These are phyloP conservation scores for Hanseniaspora lindneri DNA, from an alignment of 805 yeast species.

Conservation along the genomic window DNA sequence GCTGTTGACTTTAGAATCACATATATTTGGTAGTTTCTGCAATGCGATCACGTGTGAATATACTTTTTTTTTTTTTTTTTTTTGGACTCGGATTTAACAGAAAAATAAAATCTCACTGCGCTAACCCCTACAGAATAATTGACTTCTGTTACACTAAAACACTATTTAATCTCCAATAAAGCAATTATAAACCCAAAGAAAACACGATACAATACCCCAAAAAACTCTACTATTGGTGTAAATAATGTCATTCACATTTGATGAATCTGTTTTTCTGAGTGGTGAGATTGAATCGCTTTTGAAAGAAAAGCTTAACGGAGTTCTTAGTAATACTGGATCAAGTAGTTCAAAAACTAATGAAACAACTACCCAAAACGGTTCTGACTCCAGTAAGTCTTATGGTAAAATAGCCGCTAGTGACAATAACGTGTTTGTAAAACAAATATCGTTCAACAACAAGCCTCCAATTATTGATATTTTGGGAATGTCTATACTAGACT, in stretches of 20 bases:
- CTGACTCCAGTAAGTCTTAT: background rate
- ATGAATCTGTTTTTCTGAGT: constrained; percentile 24
- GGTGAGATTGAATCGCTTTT: constrained; percentile 26
- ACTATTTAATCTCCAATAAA: too few relatives aligned
- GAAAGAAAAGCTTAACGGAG: constrained; percentile 23
- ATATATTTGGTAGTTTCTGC: too few relatives aligned
- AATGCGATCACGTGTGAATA: too few relatives aligned
- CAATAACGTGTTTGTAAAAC: constrained; percentile 15
- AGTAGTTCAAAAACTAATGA: too few relatives aligned
- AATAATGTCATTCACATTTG: constrained; percentile 27
- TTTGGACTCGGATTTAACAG: too few relatives aligned
- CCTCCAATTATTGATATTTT: constrained; percentile 19
- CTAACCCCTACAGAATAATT: too few relatives aligned
- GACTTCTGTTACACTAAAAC: too few relatives aligned
- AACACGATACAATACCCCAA: too few relatives aligned
- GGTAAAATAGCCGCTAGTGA: constrained; percentile 14
- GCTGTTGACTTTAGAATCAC: too few relatives aligned
- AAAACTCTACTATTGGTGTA: too few relatives aligned
- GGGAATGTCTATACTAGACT: constrained; percentile 27
- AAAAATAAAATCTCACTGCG: too few relatives aligned
- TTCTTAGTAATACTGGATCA: constrained; percentile 21
- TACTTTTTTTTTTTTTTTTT: too few relatives aligned
- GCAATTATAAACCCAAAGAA: background rate
- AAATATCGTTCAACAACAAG: constrained; percentile 19
- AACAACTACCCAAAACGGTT: constrained; percentile 1